phyloP scores from a whole-genome alignment of 106 monocot genomes.

The Cymbidium sinense region DNA sequence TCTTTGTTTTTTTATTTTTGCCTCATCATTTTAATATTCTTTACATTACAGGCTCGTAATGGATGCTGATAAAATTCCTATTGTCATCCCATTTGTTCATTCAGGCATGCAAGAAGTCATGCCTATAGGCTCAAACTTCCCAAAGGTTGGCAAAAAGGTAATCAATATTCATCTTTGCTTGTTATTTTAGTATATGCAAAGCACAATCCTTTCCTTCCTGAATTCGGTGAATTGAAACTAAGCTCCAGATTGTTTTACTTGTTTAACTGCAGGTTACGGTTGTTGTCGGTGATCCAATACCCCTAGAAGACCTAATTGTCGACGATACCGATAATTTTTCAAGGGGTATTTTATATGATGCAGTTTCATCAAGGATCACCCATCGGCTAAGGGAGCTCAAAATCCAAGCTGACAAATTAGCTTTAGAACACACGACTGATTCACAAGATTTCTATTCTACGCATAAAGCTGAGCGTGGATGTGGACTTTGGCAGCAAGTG shows the following conservation, averaged over 20 bases:
- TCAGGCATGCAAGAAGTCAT: conserved; percentile 93
- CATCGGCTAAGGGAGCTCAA: conserved; percentile 58
- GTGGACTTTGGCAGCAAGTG: conserved; percentile 56
- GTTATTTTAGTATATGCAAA: neutral
- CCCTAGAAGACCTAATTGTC: conserved; percentile 52
- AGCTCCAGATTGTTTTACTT: no score
- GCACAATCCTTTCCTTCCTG: no score
- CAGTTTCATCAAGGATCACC: conserved; percentile 59
- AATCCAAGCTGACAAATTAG: conserved; percentile 49
- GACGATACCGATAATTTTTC: conserved; percentile 31
- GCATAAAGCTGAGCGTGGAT: conserved; percentile 15
- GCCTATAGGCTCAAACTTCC: conserved; percentile 72
- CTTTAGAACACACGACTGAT: conserved; percentile 31
- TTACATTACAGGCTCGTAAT: conserved; percentile 52
- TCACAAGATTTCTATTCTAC: neutral
- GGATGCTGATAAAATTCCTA: conserved; percentile 68
- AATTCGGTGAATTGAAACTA: no score
- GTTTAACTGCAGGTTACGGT: conserved; percentile 57
- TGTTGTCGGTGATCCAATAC: conserved; percentile 75
- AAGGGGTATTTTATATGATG: conserved; percentile 62
- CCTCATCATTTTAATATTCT: neutral
- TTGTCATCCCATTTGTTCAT: conserved; percentile 84
- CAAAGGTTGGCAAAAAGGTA: conserved; percentile 73
- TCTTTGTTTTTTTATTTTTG: neutral
- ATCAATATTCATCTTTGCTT: neutral